phyloP scores from a whole-genome alignment of 139 green algal genomes.

The Asterochloris erici region DNA sequence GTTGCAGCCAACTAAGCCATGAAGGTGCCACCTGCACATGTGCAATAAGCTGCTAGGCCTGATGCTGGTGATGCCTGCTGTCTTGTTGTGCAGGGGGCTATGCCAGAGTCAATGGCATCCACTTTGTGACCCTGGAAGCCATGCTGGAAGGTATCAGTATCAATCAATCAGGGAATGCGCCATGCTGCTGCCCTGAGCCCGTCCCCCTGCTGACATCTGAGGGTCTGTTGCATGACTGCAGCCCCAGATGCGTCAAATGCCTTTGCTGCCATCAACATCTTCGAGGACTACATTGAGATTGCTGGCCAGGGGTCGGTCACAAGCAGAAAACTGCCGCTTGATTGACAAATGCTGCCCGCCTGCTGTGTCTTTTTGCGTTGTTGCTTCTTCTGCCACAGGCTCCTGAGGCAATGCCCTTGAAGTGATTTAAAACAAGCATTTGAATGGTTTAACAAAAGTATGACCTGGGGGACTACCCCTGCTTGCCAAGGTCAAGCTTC shows the following conservation, averaged over 20 bases:
- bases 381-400: too few species aligned
- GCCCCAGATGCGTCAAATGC: constrained; percentile 8
- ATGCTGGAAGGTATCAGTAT: constrained; percentile 12
- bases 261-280: not conserved
- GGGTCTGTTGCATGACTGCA: not conserved
- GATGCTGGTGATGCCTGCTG: not conserved
- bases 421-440: too few species aligned
- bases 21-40: too few species aligned
- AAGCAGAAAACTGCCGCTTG: not conserved
- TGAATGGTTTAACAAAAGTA: too few species aligned
- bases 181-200: not conserved
- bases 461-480: constrained; percentile 11
- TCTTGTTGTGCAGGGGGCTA: constrained; percentile 1
- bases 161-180: not conserved
- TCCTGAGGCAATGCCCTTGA: too few species aligned
- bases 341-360: too few species aligned
- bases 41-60: constrained; percentile 32
- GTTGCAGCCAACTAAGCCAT: too few species aligned
- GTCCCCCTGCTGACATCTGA: not conserved
- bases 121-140: constrained; percentile 21
- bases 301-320: not conserved
- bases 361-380: too few species aligned
- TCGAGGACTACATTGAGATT: not conserved
- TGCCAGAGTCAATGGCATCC: not conserved
- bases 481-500: constrained; percentile 78